Evolutionary conservation across 305 asterid species (phyloP), one percentile per base, ranked within the genome.

Genomic region (Nicotiana rustica): DNA sequence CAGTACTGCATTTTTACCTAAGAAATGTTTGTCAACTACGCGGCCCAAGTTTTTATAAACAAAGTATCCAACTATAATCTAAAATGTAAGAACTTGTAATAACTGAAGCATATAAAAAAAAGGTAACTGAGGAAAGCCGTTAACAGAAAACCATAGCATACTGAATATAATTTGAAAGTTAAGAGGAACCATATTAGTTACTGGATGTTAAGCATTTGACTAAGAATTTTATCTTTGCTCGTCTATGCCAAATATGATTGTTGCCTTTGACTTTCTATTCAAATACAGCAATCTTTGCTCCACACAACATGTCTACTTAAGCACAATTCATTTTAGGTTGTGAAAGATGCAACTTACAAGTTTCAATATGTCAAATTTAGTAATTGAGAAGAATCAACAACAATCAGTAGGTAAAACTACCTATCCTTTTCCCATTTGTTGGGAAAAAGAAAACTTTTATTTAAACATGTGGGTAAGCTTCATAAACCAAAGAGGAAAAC

Each of bases 161-260:
- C 62, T 73, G 19, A 73, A 6, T 73, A 33, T 14, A 13, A 75
- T 75, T 75, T 0, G 14, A 36, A 75, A 14, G 44, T 25, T 75
- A 8, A 52, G 80, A 29, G 80, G 80, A 75, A 55, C 25, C 66
- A 29, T 52, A 29, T 15, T 52, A 52, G 80, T 52, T 75, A 75
- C 66, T 49, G 49, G 79, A 75, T 75, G 19, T 71, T 44, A 75
- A 75, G 36, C 44, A 49, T 75, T 49, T 75, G 80, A 75, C 47
- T 25, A 15, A 75, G 65, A 3, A 13, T 75, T 17, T 49, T 25
- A 55, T 52, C 47, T 52, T 57, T 75, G 80, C 80, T 75, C 31
- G 1, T 29, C 29, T 75, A 6, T 15, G 65, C 10, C 21, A 18
- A 25, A 25, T 0, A 52, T 52, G 19, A 52, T 29, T 47, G 5